These are phyloP conservation scores for Trichoderma lentiforme DNA, from an alignment of 2,329 filamentous ascomycete species.

Conservation along the genomic window DNA sequence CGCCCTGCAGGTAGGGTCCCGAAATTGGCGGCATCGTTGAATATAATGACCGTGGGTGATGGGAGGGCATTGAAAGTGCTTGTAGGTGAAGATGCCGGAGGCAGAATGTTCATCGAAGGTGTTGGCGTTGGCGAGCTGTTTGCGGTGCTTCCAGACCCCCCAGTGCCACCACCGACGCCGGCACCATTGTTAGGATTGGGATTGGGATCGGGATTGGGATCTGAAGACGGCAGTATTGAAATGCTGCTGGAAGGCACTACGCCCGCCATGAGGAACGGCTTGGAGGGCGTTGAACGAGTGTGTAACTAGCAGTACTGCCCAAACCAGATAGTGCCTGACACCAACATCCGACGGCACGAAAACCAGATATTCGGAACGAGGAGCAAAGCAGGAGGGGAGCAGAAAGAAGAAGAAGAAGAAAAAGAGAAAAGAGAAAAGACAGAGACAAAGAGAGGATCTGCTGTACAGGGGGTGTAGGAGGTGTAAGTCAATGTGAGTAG, in stretches of 20 bases:
- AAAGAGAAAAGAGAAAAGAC: background rate
- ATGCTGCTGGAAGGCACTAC: background rate
- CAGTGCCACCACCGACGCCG: background rate
- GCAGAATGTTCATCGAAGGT: background rate
- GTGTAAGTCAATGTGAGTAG: constrained; percentile 7
- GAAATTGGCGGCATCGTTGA: constrained; percentile 5
- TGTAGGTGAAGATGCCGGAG: background rate
- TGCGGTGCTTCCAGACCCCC: background rate
- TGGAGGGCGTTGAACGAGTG: background rate
- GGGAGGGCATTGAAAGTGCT: background rate
- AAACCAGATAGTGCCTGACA: background rate
- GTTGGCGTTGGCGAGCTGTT: background rate
- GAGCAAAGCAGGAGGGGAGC: background rate
- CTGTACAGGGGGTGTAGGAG: background rate
- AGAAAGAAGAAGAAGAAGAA: background rate
- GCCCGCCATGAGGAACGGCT: background rate
- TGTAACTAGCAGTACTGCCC: background rate
- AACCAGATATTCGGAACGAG: background rate
- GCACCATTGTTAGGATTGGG: background rate
- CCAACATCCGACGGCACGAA: background rate
- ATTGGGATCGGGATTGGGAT: background rate
- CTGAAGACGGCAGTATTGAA: background rate
- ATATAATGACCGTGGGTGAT: background rate
- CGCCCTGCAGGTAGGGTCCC: background rate
- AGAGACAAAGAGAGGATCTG: background rate